These are phyloP conservation scores for Solanum chilense DNA, from an alignment of 257 asterid species.

Conservation along the genomic window DNA sequence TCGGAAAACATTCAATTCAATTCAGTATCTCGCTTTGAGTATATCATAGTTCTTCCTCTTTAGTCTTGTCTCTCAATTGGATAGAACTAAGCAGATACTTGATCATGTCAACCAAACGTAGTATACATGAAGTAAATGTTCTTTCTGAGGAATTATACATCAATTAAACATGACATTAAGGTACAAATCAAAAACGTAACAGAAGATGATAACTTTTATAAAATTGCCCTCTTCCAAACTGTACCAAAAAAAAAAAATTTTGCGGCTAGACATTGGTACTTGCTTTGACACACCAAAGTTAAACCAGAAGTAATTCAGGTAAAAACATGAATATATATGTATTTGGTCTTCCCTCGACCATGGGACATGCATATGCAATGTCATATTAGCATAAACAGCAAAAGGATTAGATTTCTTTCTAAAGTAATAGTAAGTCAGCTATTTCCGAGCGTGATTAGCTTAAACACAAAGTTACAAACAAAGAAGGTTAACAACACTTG, in stretches of 20 bases:
- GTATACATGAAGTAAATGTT: not conserved
- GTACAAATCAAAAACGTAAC: not conserved
- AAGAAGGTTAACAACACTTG: not conserved
- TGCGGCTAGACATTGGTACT: not conserved
- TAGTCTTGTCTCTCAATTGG: not conserved
- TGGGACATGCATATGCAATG: not conserved
- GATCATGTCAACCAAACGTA: not conserved
- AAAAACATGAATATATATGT: not conserved
- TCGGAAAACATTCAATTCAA: not conserved
- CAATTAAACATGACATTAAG: not conserved
- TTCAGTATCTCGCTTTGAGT: not conserved
- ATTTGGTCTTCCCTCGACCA: not conserved
- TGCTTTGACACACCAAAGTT: not conserved
- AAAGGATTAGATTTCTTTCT: not conserved
- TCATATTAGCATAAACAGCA: not conserved
- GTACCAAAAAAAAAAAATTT: not conserved
- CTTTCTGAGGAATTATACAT: not conserved
- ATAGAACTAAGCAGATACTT: not conserved
- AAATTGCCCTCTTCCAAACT: not conserved
- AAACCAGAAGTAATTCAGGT: not conserved
- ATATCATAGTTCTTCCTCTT: not conserved
- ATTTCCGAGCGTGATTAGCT: not conserved
- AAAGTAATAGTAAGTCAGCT: not conserved
- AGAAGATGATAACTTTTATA: not conserved
- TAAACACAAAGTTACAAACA: not conserved